phyloP scores from a whole-genome alignment of 208 protist genomes.

The Zelonia costaricensis region DNA sequence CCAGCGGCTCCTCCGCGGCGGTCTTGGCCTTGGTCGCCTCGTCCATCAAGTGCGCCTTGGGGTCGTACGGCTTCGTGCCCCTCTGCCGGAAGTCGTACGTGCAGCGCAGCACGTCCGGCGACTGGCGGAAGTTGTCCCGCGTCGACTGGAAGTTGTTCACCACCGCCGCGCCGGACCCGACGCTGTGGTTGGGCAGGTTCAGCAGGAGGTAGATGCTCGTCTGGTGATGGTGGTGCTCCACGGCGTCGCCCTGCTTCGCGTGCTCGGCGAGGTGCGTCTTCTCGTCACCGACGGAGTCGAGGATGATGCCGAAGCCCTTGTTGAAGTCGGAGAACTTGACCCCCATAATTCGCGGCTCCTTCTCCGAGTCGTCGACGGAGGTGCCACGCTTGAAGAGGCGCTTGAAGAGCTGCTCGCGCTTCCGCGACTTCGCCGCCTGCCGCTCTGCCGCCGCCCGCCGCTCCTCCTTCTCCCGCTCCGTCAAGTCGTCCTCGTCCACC shows the following conservation, averaged over 20 bases:
- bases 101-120: constrained; percentile 52
- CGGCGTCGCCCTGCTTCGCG: constrained; percentile 25
- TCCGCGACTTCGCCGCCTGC: constrained; percentile 34
- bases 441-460: constrained; percentile 21
- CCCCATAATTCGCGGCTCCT: constrained; percentile 67
- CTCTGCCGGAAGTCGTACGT: constrained; percentile 73
- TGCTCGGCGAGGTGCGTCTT: constrained; percentile 30
- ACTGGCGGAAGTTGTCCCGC: constrained; percentile 43
- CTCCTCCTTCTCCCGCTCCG: constrained; percentile 40
- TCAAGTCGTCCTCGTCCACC: constrained; percentile 47
- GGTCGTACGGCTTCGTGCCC: constrained; percentile 35
- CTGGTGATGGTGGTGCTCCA: constrained; percentile 48
- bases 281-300: constrained; percentile 71
- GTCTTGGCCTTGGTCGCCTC: constrained; percentile 23
- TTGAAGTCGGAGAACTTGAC: constrained; percentile 81
- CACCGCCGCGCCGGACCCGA: constrained; percentile 19
- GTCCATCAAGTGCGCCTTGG: constrained; percentile 19
- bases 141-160: constrained; percentile 70
- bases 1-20: constrained; percentile 64
- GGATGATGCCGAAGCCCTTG: constrained; percentile 64
- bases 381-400: constrained; percentile 71
- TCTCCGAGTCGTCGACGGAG: constrained; percentile 50
- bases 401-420: constrained; percentile 66
- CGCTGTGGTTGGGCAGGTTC: constrained; percentile 62
- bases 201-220: constrained; percentile 60